These are phyloP conservation scores for Anthracocystis setariae DNA, from an alignment of 1,284 basidiomycete genomes.

Conservation along the genomic window DNA sequence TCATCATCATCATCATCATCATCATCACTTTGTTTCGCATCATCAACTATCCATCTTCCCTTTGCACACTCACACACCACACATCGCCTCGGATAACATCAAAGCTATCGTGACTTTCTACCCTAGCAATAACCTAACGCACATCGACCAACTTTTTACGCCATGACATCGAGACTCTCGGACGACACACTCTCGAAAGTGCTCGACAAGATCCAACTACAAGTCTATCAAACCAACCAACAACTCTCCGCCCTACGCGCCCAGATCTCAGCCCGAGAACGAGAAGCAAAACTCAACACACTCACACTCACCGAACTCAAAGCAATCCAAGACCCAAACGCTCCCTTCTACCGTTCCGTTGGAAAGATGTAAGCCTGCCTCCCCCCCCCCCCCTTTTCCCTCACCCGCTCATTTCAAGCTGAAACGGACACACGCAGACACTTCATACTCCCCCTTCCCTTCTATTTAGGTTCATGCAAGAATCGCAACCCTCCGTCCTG, in stretches of 20 bases:
- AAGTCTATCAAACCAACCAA: slow-evolving; percentile 41
- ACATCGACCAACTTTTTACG: too few relatives aligned
- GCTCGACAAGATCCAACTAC: slow-evolving; percentile 43
- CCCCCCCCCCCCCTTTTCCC: not conserved
- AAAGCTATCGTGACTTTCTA: too few relatives aligned
- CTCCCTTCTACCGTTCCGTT: slow-evolving; percentile 31
- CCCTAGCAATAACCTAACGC: too few relatives aligned
- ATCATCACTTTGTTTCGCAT: too few relatives aligned
- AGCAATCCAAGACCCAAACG: slow-evolving; percentile 19
- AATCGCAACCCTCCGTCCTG: slow-evolving; percentile 22
- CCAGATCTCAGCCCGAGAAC: slow-evolving; percentile 26
- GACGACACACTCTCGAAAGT: slow-evolving; percentile 44
- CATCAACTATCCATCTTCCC: too few relatives aligned
- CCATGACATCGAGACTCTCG: slow-evolving; percentile 22
- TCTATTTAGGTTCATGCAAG: slow-evolving; percentile 48
- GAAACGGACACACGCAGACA: too few relatives aligned
- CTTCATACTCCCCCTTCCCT: too few relatives aligned
- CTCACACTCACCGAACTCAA: slow-evolving; percentile 35
- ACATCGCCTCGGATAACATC: too few relatives aligned
- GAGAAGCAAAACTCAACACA: slow-evolving; percentile 41
- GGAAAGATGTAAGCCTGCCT: slow-evolving; percentile 37
- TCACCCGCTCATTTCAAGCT: too few relatives aligned
- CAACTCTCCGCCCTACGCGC: slow-evolving; percentile 33
- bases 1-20: too few relatives aligned
- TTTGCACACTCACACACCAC: too few relatives aligned